Conservation (phyloP, 2,329 filamentous ascomycete genomes). For the Akanthomyces muscarius region DNA sequence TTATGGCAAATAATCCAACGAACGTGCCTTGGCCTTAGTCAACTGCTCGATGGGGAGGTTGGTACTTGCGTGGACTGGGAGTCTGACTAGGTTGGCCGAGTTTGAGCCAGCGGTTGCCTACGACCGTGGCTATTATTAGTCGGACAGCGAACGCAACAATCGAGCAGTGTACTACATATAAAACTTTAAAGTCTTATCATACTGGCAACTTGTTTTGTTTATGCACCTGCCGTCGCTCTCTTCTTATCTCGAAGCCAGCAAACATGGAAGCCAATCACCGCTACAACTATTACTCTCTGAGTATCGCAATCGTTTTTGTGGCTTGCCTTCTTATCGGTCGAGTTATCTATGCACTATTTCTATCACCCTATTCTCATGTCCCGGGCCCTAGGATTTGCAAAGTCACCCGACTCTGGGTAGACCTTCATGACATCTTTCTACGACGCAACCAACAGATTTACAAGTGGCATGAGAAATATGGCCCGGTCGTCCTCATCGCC, state of each 20-base stretch:
- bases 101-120: not conserved
- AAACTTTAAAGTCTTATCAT: not conserved
- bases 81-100: not conserved
- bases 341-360: not conserved
- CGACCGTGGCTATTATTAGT: not conserved
- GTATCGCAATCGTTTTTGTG: not conserved
- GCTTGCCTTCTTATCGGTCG: not conserved
- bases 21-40: not conserved
- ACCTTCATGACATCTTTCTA: conserved; percentile 4
- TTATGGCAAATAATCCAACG: not conserved
- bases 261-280: not conserved
- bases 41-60: not conserved
- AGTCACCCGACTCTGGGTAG: conserved; percentile 6
- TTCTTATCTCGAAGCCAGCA: not conserved
- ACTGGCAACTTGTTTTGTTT: no score
- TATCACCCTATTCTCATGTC: not conserved
- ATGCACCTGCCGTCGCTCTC: not conserved
- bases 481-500: not conserved
- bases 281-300: conserved; percentile 3
- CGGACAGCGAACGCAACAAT: not conserved
- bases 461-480: conserved; percentile 9
- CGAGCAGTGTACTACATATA: not conserved
- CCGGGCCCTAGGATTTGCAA: conserved; percentile 7
- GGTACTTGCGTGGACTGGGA: not conserved
- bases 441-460: conserved; percentile 7